phyloP scores from a whole-genome alignment of 2,329 filamentous ascomycete genomes.

The Exserohilum turcica region DNA sequence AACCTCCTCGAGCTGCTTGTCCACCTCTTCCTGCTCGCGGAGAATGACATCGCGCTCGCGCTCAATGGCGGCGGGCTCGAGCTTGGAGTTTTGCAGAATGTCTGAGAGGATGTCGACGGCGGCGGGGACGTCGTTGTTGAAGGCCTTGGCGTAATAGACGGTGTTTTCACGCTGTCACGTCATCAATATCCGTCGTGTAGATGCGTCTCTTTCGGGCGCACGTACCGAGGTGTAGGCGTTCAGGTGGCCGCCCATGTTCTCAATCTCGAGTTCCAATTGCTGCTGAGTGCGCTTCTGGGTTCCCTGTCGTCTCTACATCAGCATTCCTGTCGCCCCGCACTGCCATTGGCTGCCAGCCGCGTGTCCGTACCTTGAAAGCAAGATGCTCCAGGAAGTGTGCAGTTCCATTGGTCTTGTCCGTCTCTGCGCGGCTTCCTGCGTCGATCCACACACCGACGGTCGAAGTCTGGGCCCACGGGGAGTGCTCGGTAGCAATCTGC shows the following conservation, averaged over 20 bases:
- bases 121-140: conserved; percentile 96
- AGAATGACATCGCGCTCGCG: conserved; percentile 98
- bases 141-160: conserved; percentile 99
- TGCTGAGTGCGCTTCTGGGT: conserved; percentile 93
- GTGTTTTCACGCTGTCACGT: conserved; percentile 87
- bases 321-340: conserved; percentile 20
- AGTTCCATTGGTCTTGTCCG: conserved; percentile 97
- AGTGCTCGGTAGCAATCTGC: conserved; percentile 97
- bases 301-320: conserved; percentile 62
- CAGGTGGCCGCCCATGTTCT: conserved; percentile 99
- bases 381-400: conserved; percentile 99
- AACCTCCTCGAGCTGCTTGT: conserved; percentile 99
- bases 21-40: conserved; percentile 97
- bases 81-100: conserved; percentile 99
- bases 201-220: neutral
- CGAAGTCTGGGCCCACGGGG: conserved; percentile 96
- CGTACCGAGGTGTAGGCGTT: conserved; percentile 99
- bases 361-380: conserved; percentile 85
- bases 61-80: conserved; percentile 90
- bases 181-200: conserved; percentile 31
- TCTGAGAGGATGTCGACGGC: conserved; percentile 98
- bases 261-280: conserved; percentile 98
- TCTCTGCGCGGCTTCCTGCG: conserved; percentile 96
- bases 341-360: conserved; percentile 2
- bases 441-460: conserved; percentile 99